Evolutionary conservation across 805 yeast species (phyloP).

Genomic region (Tanozyma kutaoensis): DNA sequence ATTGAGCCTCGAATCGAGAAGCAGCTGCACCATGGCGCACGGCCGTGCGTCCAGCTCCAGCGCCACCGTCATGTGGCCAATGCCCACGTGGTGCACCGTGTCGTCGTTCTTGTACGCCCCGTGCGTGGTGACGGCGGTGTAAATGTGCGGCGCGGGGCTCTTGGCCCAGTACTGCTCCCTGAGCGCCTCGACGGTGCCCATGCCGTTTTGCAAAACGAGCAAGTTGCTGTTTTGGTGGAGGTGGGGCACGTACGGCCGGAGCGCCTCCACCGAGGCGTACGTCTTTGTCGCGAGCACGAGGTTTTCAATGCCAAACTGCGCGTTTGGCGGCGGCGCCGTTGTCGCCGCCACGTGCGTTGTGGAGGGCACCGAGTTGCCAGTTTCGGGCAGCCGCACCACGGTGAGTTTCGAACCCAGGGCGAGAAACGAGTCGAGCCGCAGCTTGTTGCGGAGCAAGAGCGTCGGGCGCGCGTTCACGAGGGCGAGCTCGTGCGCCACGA

Average conservation of each 20-base stretch:
- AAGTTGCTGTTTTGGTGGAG: slow-evolving; percentile 41
- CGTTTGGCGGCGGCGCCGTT: too few species aligned
- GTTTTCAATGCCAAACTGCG: slow-evolving; percentile 27
- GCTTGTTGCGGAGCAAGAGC: slow-evolving; percentile 21
- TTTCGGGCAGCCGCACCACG: slow-evolving; percentile 9
- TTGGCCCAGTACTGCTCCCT: slow-evolving; percentile 41
- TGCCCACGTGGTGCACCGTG: slow-evolving; percentile 34
- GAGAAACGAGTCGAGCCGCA: slow-evolving; percentile 26
- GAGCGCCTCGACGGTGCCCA: slow-evolving; percentile 54
- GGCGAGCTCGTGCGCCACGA: slow-evolving; percentile 33
- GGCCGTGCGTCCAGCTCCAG: too few species aligned
- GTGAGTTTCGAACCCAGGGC: slow-evolving; percentile 25
- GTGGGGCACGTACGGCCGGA: slow-evolving; percentile 36
- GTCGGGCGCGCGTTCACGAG: slow-evolving; percentile 7
- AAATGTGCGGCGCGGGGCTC: slow-evolving; percentile 38
- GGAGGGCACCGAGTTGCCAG: slow-evolving; percentile 4
- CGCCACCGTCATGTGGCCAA: too few species aligned
- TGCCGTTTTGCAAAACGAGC: slow-evolving; percentile 71
- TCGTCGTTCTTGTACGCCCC: slow-evolving; percentile 47
- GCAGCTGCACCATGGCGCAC: too few species aligned
- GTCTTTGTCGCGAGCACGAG: slow-evolving; percentile 74
- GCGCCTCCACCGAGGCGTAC: slow-evolving; percentile 53
- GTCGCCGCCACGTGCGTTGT: too few species aligned
- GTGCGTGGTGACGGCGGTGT: slow-evolving; percentile 72
- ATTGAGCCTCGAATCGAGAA: slow-evolving; percentile 5